phyloP scores from a whole-genome alignment of 352 stramenopile species.

The Pythium aristosporum region DNA sequence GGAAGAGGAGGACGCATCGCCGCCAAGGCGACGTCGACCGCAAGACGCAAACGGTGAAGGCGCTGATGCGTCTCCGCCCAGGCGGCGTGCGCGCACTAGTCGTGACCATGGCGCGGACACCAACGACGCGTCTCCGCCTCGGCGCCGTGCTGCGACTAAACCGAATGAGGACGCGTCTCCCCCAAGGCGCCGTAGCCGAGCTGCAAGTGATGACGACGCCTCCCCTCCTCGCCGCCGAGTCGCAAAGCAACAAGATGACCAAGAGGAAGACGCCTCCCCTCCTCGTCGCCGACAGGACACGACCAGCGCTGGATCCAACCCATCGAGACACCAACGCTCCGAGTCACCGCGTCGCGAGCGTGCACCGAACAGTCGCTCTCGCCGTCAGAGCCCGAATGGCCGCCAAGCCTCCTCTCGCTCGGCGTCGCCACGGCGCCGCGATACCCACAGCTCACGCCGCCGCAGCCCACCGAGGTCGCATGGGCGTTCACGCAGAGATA shows the following conservation, averaged over 20 bases:
- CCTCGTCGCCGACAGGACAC: too few species aligned
- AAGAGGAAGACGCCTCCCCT: too few species aligned
- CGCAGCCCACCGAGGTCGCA: conserved; percentile 6
- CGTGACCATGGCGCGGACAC: not conserved
- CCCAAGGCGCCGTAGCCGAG: conserved; percentile 17
- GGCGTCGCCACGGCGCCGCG: conserved; percentile 10
- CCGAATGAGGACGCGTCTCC: conserved; percentile 1
- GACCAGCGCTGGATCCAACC: too few species aligned
- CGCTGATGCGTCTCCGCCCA: conserved; percentile 22
- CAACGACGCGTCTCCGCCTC: conserved; percentile 21
- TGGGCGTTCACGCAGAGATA: not conserved
- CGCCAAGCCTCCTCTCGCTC: conserved; percentile 4
- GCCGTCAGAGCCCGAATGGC: not conserved
- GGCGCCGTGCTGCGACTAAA: not conserved
- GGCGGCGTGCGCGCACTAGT: not conserved
- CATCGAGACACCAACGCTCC: not conserved
- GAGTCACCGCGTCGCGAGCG: conserved; percentile 8
- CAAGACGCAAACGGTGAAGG: not conserved
- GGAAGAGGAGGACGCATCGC: conserved; percentile 13
- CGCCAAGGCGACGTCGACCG: conserved; percentile 8
- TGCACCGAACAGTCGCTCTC: not conserved
- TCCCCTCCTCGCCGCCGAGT: conserved; percentile 15
- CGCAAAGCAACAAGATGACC: not conserved
- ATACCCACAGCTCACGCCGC: not conserved
- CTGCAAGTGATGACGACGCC: conserved; percentile 12